A percentile compares a stretch with the other conserved stretches of the same genome.
These are phyloP conservation scores for Boletellus ananas DNA, from an alignment of 768 basidiomycete genomes.

Conservation along the genomic window DNA sequence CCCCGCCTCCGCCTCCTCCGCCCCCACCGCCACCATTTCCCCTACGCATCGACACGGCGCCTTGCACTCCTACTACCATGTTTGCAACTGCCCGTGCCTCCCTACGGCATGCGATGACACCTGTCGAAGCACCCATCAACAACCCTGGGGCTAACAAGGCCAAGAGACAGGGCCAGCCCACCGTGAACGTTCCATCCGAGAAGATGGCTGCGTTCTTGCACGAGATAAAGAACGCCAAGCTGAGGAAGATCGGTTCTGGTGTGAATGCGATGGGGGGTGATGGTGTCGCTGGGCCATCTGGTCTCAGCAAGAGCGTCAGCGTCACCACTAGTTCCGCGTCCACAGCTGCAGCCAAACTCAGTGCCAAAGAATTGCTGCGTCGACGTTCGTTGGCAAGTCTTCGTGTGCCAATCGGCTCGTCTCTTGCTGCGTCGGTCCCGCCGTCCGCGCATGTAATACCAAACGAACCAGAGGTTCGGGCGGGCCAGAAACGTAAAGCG, in stretches of 20 bases:
- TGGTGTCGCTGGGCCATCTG: conserved; percentile 25
- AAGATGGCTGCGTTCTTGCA: conserved; percentile 81
- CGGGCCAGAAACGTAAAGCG: conserved; percentile 32
- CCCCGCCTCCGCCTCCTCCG: conserved; percentile 44
- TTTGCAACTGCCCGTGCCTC: conserved; percentile 64
- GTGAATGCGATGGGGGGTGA: conserved; percentile 14
- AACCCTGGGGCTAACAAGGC: conserved; percentile 31
- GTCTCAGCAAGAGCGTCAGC: conserved; percentile 29
- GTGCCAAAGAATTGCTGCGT: conserved; percentile 19
- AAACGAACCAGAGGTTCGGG: conserved; percentile 8
- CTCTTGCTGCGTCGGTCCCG: conserved; percentile 20
- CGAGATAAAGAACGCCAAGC: conserved; percentile 72
- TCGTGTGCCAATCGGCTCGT: conserved; percentile 23
- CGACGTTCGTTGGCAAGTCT: conserved; percentile 27
- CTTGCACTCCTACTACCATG: conserved; percentile 33
- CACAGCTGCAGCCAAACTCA: conserved; percentile 6
- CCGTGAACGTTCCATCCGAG: conserved; percentile 70
- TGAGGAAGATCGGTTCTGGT: conserved; percentile 52
- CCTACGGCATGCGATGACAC: conserved; percentile 49
- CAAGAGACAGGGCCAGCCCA: conserved; percentile 54
- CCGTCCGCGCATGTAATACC: not conserved
- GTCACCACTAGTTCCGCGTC: conserved; percentile 4
- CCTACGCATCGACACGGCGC: conserved; percentile 28
- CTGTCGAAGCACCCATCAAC: conserved; percentile 69
- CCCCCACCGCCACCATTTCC: conserved; percentile 32